phyloP scores from a whole-genome alignment of 2,329 filamentous ascomycete species.

The Fusarium albidum region DNA sequence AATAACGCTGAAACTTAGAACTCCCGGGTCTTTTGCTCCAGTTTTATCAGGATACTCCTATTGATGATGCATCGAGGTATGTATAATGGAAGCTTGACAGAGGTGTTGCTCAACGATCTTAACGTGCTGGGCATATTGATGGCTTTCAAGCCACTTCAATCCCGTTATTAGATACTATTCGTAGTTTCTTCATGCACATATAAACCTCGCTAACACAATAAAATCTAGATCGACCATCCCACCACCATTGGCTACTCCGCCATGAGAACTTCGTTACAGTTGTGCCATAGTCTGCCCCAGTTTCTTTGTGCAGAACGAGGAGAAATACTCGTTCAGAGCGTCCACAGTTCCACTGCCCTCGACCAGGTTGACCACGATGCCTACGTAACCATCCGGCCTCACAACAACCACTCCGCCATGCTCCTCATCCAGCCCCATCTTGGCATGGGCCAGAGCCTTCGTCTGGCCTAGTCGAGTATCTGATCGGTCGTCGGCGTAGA shows the following conservation, averaged over 20 bases:
- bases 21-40: background rate
- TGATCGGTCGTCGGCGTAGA: conserved; percentile 87
- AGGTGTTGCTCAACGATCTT: too few relatives aligned
- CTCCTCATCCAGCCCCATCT: conserved; percentile 81
- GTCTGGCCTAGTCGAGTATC: conserved; percentile 75
- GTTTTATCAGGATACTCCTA: background rate
- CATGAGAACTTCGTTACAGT: conserved; percentile 24
- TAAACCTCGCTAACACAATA: conserved; percentile 9
- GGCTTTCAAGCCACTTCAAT: too few relatives aligned
- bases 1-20: background rate
- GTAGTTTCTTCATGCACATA: background rate
- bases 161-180: too few relatives aligned
- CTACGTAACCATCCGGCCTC: conserved; percentile 87
- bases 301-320: conserved; percentile 72
- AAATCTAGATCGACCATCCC: background rate
- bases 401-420: conserved; percentile 84
- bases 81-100: too few relatives aligned
- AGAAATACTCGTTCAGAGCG: conserved; percentile 84
- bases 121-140: too few relatives aligned
- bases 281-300: conserved; percentile 47
- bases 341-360: conserved; percentile 83
- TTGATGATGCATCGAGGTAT: too few relatives aligned
- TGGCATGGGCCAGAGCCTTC: conserved; percentile 80
- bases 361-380: conserved; percentile 74
- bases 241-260: background rate